Conservation (phyloP, 257 asterid species). For the Salvia rosmarinus region DNA sequence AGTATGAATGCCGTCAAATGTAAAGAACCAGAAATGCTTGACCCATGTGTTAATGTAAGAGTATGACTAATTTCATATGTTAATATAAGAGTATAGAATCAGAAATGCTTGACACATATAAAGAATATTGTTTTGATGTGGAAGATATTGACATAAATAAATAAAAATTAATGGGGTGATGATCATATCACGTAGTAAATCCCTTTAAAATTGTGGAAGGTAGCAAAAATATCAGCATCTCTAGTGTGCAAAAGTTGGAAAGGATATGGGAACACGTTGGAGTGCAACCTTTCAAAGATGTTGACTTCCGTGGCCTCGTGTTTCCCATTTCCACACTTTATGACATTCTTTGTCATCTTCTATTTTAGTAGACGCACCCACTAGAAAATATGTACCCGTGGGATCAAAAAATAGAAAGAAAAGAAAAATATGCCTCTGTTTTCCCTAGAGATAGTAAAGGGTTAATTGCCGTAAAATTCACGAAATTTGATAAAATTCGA, state of each 20-base stretch:
- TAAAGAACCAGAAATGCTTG: too few relatives aligned
- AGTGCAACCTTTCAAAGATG: constrained; percentile 39
- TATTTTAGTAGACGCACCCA: not conserved
- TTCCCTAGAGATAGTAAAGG: not conserved
- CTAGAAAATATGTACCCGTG: too few relatives aligned
- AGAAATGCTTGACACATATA: too few relatives aligned
- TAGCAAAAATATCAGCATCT: constrained; percentile 54
- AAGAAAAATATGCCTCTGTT: not conserved
- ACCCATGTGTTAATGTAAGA: too few relatives aligned
- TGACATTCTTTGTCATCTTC: constrained; percentile 1
- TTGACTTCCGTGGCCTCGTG: constrained; percentile 50
- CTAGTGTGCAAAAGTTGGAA: constrained; percentile 43
- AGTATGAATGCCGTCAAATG: too few relatives aligned
- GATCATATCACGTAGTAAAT: not conserved
- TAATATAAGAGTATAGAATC: too few relatives aligned
- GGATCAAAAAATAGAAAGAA: too few relatives aligned
- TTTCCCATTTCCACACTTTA: constrained; percentile 16
- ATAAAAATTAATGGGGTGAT: too few relatives aligned
- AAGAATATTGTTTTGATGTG: not conserved
- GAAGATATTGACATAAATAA: not conserved
- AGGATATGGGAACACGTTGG: constrained; percentile 43
- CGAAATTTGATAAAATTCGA: too few relatives aligned
- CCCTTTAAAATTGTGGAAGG: constrained; percentile 20
- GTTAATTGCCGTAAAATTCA: too few relatives aligned
- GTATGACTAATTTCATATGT: too few relatives aligned